A percentile compares a stretch with the other conserved stretches of the same genome.
Conservation (phyloP, 2,329 filamentous ascomycete species). For the Alternaria viburni region DNA sequence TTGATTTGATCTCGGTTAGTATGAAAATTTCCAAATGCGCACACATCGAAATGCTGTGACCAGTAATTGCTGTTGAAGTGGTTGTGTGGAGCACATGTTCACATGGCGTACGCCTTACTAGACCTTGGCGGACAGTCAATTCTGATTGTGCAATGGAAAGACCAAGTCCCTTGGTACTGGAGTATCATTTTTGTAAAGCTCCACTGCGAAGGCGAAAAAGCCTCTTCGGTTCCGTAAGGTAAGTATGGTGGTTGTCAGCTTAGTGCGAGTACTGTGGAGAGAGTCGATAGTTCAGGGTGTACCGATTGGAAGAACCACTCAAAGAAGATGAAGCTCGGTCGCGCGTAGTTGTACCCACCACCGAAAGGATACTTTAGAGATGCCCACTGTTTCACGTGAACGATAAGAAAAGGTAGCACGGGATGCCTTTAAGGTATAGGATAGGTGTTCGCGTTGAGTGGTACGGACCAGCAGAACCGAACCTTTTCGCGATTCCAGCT, state of each 20-base stretch:
- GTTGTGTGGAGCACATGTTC: not conserved
- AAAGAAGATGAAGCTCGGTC: not conserved
- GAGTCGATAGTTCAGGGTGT: not conserved
- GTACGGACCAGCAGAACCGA: not conserved
- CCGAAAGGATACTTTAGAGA: not conserved
- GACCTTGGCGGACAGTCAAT: not conserved
- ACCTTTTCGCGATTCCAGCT: not conserved
- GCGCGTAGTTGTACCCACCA: not conserved
- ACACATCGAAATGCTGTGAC: not conserved
- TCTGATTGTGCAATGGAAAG: not conserved
- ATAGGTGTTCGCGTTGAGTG: not conserved
- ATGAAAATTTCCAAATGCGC: not conserved
- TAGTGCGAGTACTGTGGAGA: not conserved
- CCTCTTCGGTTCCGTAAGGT: not conserved
- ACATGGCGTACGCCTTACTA: not conserved
- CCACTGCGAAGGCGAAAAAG: not conserved
- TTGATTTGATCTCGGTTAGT: not conserved
- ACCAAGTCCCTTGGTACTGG: not conserved
- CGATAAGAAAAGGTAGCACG: not conserved
- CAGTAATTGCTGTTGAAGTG: not conserved
- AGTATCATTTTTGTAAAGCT: not conserved
- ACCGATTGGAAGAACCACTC: not conserved
- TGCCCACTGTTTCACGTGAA: not conserved
- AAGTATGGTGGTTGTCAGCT: not conserved
- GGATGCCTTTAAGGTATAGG: not conserved